phyloP scores from a whole-genome alignment of 257 asterid genomes.

The Fraxinus quadrangulata region DNA sequence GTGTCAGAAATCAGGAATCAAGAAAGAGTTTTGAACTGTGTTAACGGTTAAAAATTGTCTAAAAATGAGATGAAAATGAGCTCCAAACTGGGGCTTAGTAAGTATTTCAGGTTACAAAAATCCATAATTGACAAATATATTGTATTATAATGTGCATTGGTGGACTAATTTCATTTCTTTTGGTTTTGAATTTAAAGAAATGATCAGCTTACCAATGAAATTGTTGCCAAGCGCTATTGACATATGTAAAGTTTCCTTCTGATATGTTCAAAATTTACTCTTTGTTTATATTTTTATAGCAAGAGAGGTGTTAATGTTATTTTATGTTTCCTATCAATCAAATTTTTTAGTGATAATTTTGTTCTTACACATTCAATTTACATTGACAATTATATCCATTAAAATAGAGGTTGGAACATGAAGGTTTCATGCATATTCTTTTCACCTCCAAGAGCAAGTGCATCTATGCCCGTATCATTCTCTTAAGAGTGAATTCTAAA shows the following conservation, averaged over 20 bases:
- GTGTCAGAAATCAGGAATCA: too few species aligned
- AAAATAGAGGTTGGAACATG: not conserved
- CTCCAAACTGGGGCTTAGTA: not conserved
- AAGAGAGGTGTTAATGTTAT: not conserved
- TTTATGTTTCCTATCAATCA: not conserved
- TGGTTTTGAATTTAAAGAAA: not conserved
- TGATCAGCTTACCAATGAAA: not conserved
- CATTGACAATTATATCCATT: not conserved
- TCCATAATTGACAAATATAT: not conserved
- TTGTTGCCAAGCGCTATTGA: too few species aligned
- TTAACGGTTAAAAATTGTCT: too few species aligned
- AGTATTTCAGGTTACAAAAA: not conserved
- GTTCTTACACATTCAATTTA: conserved; percentile 6
- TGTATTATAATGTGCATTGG: not conserved
- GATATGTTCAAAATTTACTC: not conserved
- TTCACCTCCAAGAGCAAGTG: conserved; percentile 17
- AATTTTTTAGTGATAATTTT: conserved; percentile 1
- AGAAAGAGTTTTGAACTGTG: too few species aligned
- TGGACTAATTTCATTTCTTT: not conserved
- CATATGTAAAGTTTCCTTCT: not conserved
- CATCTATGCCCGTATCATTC: not conserved
- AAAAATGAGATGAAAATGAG: too few species aligned
- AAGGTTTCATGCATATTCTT: not conserved
- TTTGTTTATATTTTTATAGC: not conserved
- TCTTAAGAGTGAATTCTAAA: conserved; percentile 14